These are phyloP conservation scores for Dendrocalamus latiflorus DNA, from an alignment of 202 grass and related monocot genomes.

Conservation along the genomic window DNA sequence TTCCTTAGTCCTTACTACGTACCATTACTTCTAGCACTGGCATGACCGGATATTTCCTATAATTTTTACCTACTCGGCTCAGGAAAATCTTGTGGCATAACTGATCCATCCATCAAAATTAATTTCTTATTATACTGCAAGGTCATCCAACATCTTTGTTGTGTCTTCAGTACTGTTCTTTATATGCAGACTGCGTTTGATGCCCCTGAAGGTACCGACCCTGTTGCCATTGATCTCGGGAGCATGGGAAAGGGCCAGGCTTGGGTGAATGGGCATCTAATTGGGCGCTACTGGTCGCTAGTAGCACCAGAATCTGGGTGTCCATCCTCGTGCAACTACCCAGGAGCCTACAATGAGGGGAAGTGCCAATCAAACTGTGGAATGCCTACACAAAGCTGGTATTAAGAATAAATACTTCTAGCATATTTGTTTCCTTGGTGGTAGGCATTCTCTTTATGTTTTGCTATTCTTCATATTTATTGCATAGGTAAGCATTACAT, in stretches of 20 bases:
- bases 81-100: neutral
- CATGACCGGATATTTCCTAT: neutral
- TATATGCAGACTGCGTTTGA: slow-evolving; percentile 67
- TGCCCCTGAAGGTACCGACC: slow-evolving; percentile 65
- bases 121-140: neutral
- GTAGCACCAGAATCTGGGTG: slow-evolving; percentile 70
- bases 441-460: slow-evolving; percentile 6
- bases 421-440: neutral
- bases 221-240: slow-evolving; percentile 75
- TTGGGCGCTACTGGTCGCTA: slow-evolving; percentile 85
- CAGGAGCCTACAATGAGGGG: slow-evolving; percentile 61
- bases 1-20: neutral
- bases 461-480: neutral
- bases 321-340: slow-evolving; percentile 60
- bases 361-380: slow-evolving; percentile 89
- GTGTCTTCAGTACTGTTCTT: slow-evolving; percentile 1
- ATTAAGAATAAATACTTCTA: slow-evolving; percentile 17
- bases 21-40: neutral
- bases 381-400: slow-evolving; percentile 85
- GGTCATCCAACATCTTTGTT: slow-evolving; percentile 12
- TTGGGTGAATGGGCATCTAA: slow-evolving; percentile 83
- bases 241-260: slow-evolving; percentile 96
- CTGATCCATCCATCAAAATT: neutral
- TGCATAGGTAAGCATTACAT: neutral
- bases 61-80: neutral